Evolutionary conservation across 1,284 basidiomycete genomes (phyloP).

Genomic region (Moesziomyces antarcticus): DNA sequence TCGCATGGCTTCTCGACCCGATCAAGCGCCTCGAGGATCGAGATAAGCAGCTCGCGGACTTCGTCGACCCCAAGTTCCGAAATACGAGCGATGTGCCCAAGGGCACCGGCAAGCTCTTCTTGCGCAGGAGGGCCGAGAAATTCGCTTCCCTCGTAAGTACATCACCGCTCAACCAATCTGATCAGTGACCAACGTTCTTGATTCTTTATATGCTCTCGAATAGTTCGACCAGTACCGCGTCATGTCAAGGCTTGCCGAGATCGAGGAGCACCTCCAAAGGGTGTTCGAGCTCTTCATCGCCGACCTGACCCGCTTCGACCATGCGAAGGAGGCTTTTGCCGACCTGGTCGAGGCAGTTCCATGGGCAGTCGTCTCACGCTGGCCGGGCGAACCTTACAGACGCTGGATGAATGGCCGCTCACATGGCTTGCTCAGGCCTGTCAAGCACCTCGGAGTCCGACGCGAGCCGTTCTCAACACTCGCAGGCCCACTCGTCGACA

Average conservation of each 20-base stretch:
- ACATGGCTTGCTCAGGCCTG: too few species aligned
- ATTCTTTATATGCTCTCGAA: too few species aligned
- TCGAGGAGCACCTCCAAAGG: neutral
- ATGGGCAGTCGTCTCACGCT: too few species aligned
- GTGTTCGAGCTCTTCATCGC: conserved; percentile 6
- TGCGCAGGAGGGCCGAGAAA: conserved; percentile 2
- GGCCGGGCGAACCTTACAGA: too few species aligned
- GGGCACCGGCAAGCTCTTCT: conserved; percentile 8
- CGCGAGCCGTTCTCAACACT: too few species aligned
- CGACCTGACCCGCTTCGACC: conserved; percentile 39
- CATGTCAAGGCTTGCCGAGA: neutral
- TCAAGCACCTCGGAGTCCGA: too few species aligned
- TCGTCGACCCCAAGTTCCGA: conserved; percentile 4
- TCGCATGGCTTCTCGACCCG: conserved; percentile 1
- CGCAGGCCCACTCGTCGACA: too few species aligned
- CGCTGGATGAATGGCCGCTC: too few species aligned
- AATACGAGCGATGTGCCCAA: conserved; percentile 2
- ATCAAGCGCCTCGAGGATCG: conserved; percentile 14
- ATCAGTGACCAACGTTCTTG: too few species aligned
- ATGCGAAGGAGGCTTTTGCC: conserved; percentile 28
- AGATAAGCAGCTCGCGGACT: conserved; percentile 14
- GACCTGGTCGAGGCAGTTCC: conserved; percentile 22
- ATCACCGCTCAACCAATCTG: too few species aligned
- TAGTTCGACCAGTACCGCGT: neutral
- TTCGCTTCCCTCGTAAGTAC: conserved; percentile 20